Conservation (phyloP, 2,329 filamentous ascomycete genomes). For the Xylogone sp. region DNA sequence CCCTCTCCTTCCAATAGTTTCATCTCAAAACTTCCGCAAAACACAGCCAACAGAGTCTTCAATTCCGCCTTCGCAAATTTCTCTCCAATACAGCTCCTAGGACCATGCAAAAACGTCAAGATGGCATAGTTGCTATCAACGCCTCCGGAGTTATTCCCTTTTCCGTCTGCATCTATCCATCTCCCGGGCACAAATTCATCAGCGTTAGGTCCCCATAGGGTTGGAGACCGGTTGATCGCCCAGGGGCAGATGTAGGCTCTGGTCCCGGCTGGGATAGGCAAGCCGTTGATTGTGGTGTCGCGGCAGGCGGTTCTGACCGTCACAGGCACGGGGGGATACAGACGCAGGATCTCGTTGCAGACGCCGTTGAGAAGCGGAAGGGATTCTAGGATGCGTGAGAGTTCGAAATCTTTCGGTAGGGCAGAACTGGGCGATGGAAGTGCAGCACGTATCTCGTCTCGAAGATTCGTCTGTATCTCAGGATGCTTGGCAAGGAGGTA, state of each 20-base stretch:
- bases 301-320: constrained; percentile 57
- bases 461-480: constrained; percentile 52
- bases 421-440: constrained; percentile 36
- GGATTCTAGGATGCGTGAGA: constrained; percentile 52
- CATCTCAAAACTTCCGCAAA: constrained; percentile 16
- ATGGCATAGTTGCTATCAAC: constrained; percentile 73
- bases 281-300: constrained; percentile 52
- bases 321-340: constrained; percentile 62
- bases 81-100: constrained; percentile 78
- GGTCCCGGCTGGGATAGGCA: constrained; percentile 56
- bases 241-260: constrained; percentile 49
- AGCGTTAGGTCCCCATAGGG: constrained; percentile 59
- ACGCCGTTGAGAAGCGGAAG: constrained; percentile 66
- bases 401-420: constrained; percentile 27
- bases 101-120: constrained; percentile 81
- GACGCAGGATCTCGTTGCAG: constrained; percentile 62
- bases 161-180: constrained; percentile 35
- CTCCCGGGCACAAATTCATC: constrained; percentile 57
- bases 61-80: constrained; percentile 80
- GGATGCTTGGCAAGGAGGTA: constrained; percentile 58
- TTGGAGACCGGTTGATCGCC: constrained; percentile 51
- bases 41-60: constrained; percentile 62
- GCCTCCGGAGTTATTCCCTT: constrained; percentile 55
- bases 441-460: constrained; percentile 47
- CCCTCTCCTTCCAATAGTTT: constrained; percentile 16